A percentile compares a stretch with the other conserved stretches of the same genome.
Conservation (phyloP, 108 stramenopile genomes). For the Nitzschia inconspicua region DNA sequence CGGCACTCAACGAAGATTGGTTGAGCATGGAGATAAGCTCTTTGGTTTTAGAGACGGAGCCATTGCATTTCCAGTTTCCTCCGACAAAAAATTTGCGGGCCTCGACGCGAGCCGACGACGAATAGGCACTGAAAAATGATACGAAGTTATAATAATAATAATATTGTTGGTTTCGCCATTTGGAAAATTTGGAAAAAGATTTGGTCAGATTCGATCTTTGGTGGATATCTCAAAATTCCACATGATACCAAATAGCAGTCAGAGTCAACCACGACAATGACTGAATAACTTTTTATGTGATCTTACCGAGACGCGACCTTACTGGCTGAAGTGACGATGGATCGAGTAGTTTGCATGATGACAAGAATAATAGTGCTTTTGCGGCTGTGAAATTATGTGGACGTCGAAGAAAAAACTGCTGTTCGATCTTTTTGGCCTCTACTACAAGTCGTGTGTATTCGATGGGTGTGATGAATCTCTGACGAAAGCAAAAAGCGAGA, state of each 20-base stretch:
- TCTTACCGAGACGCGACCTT: slow-evolving; percentile 35
- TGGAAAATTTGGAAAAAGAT: too few relatives aligned
- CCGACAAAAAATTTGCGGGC: slow-evolving; percentile 97
- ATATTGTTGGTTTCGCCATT: too few relatives aligned
- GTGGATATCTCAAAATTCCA: too few relatives aligned
- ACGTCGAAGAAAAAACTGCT: too few relatives aligned
- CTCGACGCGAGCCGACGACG: slow-evolving; percentile 57
- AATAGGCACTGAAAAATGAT: slow-evolving; percentile 44
- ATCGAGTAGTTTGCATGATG: slow-evolving; percentile 22
- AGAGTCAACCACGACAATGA: background rate
- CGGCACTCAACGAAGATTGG: slow-evolving; percentile 68
- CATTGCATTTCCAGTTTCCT: slow-evolving; percentile 99
- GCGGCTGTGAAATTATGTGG: too few relatives aligned
- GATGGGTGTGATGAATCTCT: too few relatives aligned
- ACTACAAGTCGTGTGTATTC: too few relatives aligned
- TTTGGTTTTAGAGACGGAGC: slow-evolving; percentile 71
- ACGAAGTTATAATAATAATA: background rate
- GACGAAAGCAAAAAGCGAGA: too few relatives aligned
- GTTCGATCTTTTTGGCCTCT: too few relatives aligned
- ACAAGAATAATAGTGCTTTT: background rate
- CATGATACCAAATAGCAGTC: too few relatives aligned
- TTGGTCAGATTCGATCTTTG: too few relatives aligned
- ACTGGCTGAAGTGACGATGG: slow-evolving; percentile 15
- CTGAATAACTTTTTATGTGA: background rate
- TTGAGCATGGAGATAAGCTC: slow-evolving; percentile 90